phyloP scores from a whole-genome alignment of 495 filamentous ascomycete genomes.

The Talaromyces stipitatus region DNA sequence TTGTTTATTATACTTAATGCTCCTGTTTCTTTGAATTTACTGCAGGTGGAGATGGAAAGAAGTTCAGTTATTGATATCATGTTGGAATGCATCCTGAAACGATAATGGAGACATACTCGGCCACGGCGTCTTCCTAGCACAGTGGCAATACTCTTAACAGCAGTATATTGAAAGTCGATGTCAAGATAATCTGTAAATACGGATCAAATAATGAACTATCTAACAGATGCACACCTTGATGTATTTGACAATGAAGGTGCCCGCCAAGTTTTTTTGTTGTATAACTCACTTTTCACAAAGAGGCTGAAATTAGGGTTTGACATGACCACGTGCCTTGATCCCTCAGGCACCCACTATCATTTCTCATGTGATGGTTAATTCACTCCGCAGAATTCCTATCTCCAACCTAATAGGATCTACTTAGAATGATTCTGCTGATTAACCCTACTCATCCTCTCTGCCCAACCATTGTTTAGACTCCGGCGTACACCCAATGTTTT shows the following conservation, averaged over 20 bases:
- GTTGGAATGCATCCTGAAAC: too few relatives aligned
- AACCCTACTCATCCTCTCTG: slow-evolving; percentile 37
- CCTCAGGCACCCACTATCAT: neutral
- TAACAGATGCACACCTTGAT: neutral
- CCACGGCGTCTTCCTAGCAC: neutral
- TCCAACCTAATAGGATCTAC: too few relatives aligned
- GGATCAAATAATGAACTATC: too few relatives aligned
- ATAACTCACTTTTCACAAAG: neutral
- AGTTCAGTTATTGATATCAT: too few relatives aligned
- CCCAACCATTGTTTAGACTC: slow-evolving; percentile 48
- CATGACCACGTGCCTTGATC: neutral
- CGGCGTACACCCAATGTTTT: slow-evolving; percentile 52
- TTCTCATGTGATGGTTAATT: neutral
- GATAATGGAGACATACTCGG: neutral
- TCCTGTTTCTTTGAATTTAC: too few relatives aligned
- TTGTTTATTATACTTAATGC: too few relatives aligned
- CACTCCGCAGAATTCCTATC: too few relatives aligned
- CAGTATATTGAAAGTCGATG: neutral
- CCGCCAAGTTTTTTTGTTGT: neutral
- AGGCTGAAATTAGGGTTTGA: neutral
- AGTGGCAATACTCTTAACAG: too few relatives aligned
- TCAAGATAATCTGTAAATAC: too few relatives aligned
- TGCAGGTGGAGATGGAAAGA: too few relatives aligned
- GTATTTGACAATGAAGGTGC: neutral
- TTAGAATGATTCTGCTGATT: slow-evolving; percentile 3